These are phyloP conservation scores for Cicer yamashitae DNA, from an alignment of 306 rosid species.

Conservation along the genomic window DNA sequence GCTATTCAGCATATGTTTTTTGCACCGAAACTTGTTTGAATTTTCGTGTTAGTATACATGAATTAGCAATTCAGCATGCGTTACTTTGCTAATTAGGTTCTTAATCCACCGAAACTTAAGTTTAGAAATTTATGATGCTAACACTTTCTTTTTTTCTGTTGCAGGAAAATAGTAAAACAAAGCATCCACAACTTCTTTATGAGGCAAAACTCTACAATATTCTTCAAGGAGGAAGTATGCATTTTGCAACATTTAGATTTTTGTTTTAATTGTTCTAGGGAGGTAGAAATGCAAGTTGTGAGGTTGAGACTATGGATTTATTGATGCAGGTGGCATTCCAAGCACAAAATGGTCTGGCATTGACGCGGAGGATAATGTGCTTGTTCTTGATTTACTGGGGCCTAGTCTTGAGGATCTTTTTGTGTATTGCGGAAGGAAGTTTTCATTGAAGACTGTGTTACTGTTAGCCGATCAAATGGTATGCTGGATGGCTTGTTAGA, in stretches of 20 bases:
- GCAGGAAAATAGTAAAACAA: constrained; percentile 89
- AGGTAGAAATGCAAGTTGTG: constrained; percentile 9
- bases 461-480: constrained; percentile 73
- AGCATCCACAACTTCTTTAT: constrained; percentile 88
- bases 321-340: constrained; percentile 59
- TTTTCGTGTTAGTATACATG: constrained; percentile 13
- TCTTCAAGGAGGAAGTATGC: constrained; percentile 98
- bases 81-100: constrained; percentile 12
- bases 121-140: not conserved
- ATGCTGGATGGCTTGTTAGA: constrained; percentile 4
- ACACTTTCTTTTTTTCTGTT: constrained; percentile 4
- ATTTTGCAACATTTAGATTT: constrained; percentile 32
- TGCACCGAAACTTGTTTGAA: not conserved
- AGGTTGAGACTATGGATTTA: constrained; percentile 21
- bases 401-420: constrained; percentile 69
- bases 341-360: constrained; percentile 58
- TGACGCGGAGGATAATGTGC: constrained; percentile 60
- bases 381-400: constrained; percentile 63
- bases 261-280: not conserved
- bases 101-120: constrained; percentile 14
- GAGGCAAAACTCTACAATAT: constrained; percentile 86
- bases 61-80: constrained; percentile 28
- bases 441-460: constrained; percentile 61
- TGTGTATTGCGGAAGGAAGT: constrained; percentile 65
- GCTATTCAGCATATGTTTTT: constrained; percentile 23